Percentiles rank a stretch among this genome's conserved stretches.
These are phyloP conservation scores for Pleurotus giganteus DNA, from an alignment of 768 basidiomycete species.

Conservation along the genomic window DNA sequence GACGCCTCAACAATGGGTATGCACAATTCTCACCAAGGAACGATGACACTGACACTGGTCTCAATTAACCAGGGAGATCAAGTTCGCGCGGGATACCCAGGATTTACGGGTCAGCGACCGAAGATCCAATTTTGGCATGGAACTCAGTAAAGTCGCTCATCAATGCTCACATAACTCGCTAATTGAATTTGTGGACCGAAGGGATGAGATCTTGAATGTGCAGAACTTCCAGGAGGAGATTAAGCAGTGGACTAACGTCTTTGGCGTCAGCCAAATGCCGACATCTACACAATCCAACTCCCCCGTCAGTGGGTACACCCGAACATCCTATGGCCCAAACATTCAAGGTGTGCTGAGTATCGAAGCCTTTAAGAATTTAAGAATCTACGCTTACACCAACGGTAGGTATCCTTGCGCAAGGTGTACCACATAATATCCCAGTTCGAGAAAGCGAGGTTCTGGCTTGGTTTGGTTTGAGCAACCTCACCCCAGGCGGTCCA, in stretches of 20 bases:
- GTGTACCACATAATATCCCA: slow-evolving; percentile 52
- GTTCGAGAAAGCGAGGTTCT: slow-evolving; percentile 45
- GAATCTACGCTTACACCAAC: neutral
- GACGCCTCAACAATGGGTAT: slow-evolving; percentile 47
- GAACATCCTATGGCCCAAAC: slow-evolving; percentile 44
- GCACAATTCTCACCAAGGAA: neutral
- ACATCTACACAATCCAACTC: slow-evolving; percentile 36
- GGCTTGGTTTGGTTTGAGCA: slow-evolving; percentile 45
- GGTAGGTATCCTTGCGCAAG: slow-evolving; percentile 42
- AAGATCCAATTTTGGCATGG: slow-evolving; percentile 57
- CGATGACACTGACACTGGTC: neutral
- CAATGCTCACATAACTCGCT: neutral
- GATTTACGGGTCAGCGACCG: slow-evolving; percentile 50
- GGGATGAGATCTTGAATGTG: slow-evolving; percentile 49
- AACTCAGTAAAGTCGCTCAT: slow-evolving; percentile 29
- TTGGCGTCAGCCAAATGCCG: slow-evolving; percentile 42
- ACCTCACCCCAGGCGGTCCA: slow-evolving; percentile 15
- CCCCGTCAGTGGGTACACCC: slow-evolving; percentile 44
- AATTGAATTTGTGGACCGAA: slow-evolving; percentile 15
- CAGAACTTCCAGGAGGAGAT: slow-evolving; percentile 50
- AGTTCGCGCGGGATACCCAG: slow-evolving; percentile 47
- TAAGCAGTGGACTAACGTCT: slow-evolving; percentile 57
- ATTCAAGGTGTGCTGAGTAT: slow-evolving; percentile 27
- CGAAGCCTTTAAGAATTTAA: too few species aligned
- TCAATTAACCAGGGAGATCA: slow-evolving; percentile 34